phyloP scores from a whole-genome alignment of 2,329 filamentous ascomycete genomes.

The Penicillium crustosum region DNA sequence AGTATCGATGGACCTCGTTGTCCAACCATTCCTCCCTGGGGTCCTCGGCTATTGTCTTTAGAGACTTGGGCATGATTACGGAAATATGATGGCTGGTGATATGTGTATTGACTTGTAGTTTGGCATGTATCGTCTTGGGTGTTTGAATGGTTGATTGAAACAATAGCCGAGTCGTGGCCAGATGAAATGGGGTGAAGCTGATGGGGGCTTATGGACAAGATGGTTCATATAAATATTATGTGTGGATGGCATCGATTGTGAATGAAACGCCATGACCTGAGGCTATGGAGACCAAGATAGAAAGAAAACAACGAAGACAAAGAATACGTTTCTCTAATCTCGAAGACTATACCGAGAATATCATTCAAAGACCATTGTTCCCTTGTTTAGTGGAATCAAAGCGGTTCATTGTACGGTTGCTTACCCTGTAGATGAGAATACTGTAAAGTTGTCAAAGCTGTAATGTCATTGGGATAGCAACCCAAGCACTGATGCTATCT shows the following conservation, averaged over 20 bases:
- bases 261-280: not conserved
- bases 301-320: not conserved
- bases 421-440: not conserved
- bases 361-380: not conserved
- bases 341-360: not conserved
- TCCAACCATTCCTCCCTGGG: not conserved
- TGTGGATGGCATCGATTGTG: not conserved
- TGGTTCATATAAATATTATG: not conserved
- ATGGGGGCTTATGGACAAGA: not conserved
- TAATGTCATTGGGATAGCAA: not conserved
- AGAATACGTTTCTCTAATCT: not conserved
- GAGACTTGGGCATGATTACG: not conserved
- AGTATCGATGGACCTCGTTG: constrained; percentile 1
- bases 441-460: not conserved
- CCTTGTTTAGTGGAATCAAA: not conserved
- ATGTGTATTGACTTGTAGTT: not conserved
- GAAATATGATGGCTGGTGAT: not conserved
- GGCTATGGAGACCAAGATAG: no score
- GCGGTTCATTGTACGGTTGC: not conserved
- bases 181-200: not conserved
- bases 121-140: not conserved
- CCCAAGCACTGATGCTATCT: not conserved
- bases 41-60: not conserved
- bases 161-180: not conserved
- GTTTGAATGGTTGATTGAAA: not conserved